These are phyloP conservation scores for Phoenix dactylifera DNA, from an alignment of 176 grass and related monocot genomes.

Conservation along the genomic window DNA sequence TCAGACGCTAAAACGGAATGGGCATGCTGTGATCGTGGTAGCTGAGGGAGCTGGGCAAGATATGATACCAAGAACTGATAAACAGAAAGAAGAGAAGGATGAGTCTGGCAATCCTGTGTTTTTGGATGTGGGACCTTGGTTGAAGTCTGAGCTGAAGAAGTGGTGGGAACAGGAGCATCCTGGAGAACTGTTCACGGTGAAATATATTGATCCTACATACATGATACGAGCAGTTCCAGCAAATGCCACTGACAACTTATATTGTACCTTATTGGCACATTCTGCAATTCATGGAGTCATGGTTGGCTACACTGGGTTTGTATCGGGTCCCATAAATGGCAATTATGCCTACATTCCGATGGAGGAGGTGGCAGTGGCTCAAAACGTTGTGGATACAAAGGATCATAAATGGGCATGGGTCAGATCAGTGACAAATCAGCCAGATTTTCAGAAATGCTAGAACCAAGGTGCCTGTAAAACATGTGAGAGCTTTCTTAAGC, in stretches of 20 bases:
- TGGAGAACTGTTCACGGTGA: constrained; percentile 24
- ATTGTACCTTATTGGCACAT: constrained; percentile 3
- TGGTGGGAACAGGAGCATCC: constrained; percentile 43
- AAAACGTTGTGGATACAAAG: constrained; percentile 60
- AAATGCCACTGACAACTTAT: constrained; percentile 31
- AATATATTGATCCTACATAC: constrained; percentile 92
- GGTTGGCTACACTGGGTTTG: background rate
- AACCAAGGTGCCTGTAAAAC: background rate
- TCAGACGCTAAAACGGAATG: constrained; percentile 53
- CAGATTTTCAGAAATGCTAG: constrained; percentile 42
- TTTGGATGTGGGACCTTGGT: constrained; percentile 51
- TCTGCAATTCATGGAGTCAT: constrained; percentile 1
- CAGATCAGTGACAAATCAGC: constrained; percentile 56
- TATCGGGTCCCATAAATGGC: background rate
- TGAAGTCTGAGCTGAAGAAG: constrained; percentile 57
- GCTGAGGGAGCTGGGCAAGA: constrained; percentile 89
- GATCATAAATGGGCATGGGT: constrained; percentile 92
- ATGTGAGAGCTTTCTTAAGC: too few relatives aligned
- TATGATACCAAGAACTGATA: constrained; percentile 41
- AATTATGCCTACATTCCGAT: background rate
- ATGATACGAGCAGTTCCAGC: constrained; percentile 6
- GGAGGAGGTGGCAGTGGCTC: constrained; percentile 11
- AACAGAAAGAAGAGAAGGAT: constrained; percentile 50
- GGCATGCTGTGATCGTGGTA: constrained; percentile 65
- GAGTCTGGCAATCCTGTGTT: constrained; percentile 71